Evolutionary conservation across 495 filamentous ascomycete species (phyloP).

Genomic region (Gamarada debralockiae): DNA sequence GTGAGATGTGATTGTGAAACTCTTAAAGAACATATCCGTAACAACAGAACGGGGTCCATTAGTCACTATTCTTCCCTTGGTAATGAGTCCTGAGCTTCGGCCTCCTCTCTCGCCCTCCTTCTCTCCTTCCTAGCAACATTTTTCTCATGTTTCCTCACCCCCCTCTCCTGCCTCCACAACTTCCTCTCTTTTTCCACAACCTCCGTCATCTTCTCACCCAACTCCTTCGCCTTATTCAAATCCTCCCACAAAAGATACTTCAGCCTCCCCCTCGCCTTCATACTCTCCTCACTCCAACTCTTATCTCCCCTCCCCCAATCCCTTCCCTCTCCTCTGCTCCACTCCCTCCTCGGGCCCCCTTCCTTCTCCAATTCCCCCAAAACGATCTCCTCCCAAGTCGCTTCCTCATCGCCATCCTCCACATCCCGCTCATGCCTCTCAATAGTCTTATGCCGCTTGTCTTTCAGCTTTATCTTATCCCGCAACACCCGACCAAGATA

Average conservation of each 20-base stretch:
- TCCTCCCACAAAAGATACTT: background rate
- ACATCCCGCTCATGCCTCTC: constrained; percentile 15
- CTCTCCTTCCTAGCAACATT: constrained; percentile 1
- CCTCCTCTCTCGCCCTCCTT: background rate
- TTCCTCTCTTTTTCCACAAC: constrained; percentile 16
- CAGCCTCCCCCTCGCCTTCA: background rate
- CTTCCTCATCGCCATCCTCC: background rate
- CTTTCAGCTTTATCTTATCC: constrained; percentile 36
- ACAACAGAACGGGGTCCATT: background rate
- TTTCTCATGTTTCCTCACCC: constrained; percentile 14
- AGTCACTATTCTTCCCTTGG: background rate
- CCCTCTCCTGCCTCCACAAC: constrained; percentile 14
- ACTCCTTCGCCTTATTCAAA: constrained; percentile 1
- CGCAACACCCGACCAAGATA: constrained; percentile 50
- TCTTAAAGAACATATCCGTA: background rate
- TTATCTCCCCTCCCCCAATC: background rate
- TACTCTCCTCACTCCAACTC: background rate
- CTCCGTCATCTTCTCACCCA: constrained; percentile 13
- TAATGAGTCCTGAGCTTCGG: background rate
- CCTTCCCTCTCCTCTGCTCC: background rate
- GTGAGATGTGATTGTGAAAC: too few species aligned
- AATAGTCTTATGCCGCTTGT: constrained; percentile 35
- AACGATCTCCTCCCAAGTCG: background rate
- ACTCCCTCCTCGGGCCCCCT: background rate
- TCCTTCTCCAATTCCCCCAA: background rate